Conservation (phyloP, 2,329 filamentous ascomycete species). For the Gaeumannomyces tritici region DNA sequence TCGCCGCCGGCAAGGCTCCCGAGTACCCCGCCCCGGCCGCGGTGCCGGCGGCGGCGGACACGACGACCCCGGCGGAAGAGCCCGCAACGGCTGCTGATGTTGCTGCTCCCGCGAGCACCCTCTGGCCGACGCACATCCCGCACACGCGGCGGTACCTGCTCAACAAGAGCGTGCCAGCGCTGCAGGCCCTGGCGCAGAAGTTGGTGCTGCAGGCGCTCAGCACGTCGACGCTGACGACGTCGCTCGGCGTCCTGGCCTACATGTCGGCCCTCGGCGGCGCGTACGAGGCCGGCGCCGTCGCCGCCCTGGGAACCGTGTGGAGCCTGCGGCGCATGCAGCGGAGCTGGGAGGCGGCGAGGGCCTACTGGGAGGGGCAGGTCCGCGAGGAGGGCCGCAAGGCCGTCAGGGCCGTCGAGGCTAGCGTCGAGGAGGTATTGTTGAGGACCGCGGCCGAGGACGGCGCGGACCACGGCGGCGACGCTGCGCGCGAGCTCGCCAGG, state of each 20-base stretch:
- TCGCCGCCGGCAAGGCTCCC: constrained; percentile 6
- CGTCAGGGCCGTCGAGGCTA: constrained; percentile 44
- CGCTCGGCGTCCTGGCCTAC: constrained; percentile 47
- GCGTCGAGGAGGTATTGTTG: constrained; percentile 35
- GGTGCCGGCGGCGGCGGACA: background rate
- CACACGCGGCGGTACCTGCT: constrained; percentile 58
- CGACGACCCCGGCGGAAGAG: too few relatives aligned
- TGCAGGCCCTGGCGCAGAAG: constrained; percentile 64
- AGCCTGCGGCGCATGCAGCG: constrained; percentile 50
- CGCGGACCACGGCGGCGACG: constrained; percentile 2
- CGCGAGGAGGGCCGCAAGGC: constrained; percentile 57
- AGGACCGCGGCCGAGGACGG: constrained; percentile 16
- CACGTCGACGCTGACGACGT: constrained; percentile 54
- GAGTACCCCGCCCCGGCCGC: background rate
- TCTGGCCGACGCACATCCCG: constrained; percentile 69
- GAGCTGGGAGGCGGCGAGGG: constrained; percentile 50
- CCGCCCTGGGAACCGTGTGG: constrained; percentile 50
- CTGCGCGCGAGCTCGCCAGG: constrained; percentile 21
- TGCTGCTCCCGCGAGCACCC: constrained; percentile 17
- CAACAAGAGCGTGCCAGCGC: constrained; percentile 55
- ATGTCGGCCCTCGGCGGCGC: constrained; percentile 43
- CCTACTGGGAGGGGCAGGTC: constrained; percentile 58
- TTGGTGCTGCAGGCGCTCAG: constrained; percentile 68
- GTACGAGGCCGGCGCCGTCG: constrained; percentile 54
- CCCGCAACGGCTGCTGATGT: background rate